Base-by-base conservation (phyloP, 139 green algal genomes). In the Tetratostichococcus sp. region DNA sequence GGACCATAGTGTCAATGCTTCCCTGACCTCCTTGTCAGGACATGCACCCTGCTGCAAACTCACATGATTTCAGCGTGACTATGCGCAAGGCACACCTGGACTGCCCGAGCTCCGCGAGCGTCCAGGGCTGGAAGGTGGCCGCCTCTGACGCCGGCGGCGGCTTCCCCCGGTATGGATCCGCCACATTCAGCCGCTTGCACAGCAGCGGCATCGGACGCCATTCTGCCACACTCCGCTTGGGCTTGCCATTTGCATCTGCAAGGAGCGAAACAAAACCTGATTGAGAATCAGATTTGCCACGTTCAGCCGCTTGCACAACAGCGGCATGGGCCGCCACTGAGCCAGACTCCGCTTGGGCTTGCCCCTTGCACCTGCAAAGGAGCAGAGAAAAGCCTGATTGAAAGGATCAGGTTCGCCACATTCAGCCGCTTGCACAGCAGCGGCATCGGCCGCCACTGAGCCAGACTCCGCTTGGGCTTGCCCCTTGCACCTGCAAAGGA, bases 401-500 rank as follows among this genome's bases (percentile, higher is more conserved):
- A n/a, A 31, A 93, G n/a, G n/a, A n/a, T n/a, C 39, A 11, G 95
- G 78, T 98, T 91, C 0, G 85, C 80, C 58, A 99, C 88, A 30
- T 94, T 93, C 71, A 98, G 94, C 0, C 95, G 84, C 81, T 91
- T 94, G 86, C 94, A 99, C 73, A 99, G 87, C 77, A 99, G 83
- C 6, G 91, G 84, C 57, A 78, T 83, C 16, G 95, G 95, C 39
- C 89, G 71, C 95, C 95, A 99, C 32, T 97, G 90, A 67, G 93
- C 85, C 42, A 79, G 76, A 0, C 67, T 83, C 14, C 86, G 80
- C 39, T 11, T 6, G 8, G 39, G 39, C 39, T 11, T 6, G 8
- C 39, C 39, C 39, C 8, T 50, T 6, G 8, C 39, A 6, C 11
- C 39, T 50, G 39, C 39, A 50, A 50, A 21, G 39, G 8, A 50